Evolutionary conservation across 177 flowering plant species (phyloP).

Genomic region (Vitis hybrid): DNA sequence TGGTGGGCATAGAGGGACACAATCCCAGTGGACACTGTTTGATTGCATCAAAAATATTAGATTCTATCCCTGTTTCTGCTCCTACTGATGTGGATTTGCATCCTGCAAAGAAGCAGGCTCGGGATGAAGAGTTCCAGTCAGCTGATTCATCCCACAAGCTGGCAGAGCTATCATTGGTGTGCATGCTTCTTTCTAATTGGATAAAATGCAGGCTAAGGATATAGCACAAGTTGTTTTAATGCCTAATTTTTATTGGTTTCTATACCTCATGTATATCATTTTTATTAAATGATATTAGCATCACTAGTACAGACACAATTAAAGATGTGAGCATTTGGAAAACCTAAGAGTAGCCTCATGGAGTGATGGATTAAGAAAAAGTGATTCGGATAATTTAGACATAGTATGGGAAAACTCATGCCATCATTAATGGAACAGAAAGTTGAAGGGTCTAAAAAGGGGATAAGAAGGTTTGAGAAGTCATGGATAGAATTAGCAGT

Average conservation of each 20-base stretch:
- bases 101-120: conserved; percentile 78
- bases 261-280: not conserved
- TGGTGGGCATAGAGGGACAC: conserved; percentile 83
- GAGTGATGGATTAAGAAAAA: not conserved
- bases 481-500: too few species aligned
- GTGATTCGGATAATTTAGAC: too few species aligned
- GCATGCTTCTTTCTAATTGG: conserved; percentile 13
- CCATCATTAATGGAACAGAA: too few species aligned
- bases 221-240: not conserved
- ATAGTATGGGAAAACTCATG: too few species aligned
- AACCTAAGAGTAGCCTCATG: not conserved
- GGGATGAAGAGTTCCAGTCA: conserved; percentile 44
- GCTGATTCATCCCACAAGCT: conserved; percentile 21
- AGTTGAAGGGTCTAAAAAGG: too few species aligned
- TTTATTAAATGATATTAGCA: not conserved
- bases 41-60: conserved; percentile 72
- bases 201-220: too few species aligned
- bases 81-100: conserved; percentile 35
- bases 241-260: not conserved
- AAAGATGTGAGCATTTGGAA: not conserved
- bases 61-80: conserved; percentile 54
- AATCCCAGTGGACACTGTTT: conserved; percentile 99
- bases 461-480: too few species aligned
- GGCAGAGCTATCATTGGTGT: conserved; percentile 65
- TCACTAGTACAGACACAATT: not conserved